Evolutionary conservation across 306 rosid genomes (phyloP).

Genomic region (Trifolium repens): DNA sequence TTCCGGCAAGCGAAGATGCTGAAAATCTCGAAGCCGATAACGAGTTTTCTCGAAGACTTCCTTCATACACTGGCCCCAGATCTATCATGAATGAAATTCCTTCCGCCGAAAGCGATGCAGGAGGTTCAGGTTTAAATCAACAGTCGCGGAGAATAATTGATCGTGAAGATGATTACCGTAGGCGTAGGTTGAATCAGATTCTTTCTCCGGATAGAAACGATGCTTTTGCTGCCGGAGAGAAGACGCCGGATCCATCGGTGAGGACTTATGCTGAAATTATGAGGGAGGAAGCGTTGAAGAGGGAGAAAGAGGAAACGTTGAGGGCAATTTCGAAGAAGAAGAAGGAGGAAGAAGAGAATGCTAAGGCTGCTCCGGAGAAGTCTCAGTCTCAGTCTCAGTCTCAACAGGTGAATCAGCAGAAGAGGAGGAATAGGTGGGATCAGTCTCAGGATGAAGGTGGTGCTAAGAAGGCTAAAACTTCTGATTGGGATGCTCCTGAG

Average conservation of each 20-base stretch:
- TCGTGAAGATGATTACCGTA: constrained; percentile 42
- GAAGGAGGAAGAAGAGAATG: constrained; percentile 45
- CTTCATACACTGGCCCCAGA: constrained; percentile 42
- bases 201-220: constrained; percentile 47
- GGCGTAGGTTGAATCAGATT: constrained; percentile 32
- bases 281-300: constrained; percentile 44
- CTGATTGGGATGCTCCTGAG: constrained; percentile 49
- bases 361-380: constrained; percentile 25
- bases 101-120: constrained; percentile 24
- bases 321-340: constrained; percentile 40
- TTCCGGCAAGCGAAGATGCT: constrained; percentile 45
- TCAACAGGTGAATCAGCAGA: constrained; percentile 27
- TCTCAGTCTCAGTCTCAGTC: neutral
- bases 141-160: constrained; percentile 36
- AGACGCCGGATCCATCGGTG: constrained; percentile 33
- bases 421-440: constrained; percentile 50
- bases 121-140: neutral
- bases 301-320: constrained; percentile 44
- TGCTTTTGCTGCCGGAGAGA: constrained; percentile 42
- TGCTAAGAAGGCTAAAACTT: constrained; percentile 39
- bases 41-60: constrained; percentile 34
- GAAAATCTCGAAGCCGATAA: constrained; percentile 37
- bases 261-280: constrained; percentile 40
- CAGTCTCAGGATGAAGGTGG: constrained; percentile 40
- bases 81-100: constrained; percentile 34